Evolutionary conservation across 345 rosid genomes (phyloP).

Genomic region (Eucalyptus regnans): DNA sequence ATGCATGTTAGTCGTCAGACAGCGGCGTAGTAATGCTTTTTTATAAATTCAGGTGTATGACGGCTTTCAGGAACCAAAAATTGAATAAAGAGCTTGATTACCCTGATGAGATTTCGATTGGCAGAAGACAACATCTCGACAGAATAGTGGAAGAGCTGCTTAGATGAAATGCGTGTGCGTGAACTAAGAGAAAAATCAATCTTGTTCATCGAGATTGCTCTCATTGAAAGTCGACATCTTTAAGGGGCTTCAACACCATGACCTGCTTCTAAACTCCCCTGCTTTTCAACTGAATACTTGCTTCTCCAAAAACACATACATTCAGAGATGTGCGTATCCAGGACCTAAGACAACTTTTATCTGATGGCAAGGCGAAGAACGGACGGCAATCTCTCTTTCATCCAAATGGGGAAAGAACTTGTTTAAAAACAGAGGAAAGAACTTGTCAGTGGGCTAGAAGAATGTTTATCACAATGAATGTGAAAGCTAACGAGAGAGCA

Average conservation of each 20-base stretch:
- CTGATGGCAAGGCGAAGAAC: background rate
- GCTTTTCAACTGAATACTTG: background rate
- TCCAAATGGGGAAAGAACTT: background rate
- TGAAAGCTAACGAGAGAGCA: background rate
- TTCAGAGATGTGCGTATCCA: background rate
- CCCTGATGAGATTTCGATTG: background rate
- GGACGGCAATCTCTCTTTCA: background rate
- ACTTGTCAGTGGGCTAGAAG: background rate
- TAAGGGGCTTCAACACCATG: background rate
- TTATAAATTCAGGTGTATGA: background rate
- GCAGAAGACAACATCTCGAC: background rate
- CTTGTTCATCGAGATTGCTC: background rate
- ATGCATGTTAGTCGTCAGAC: background rate
- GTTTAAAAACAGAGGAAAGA: background rate
- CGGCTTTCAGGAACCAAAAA: background rate
- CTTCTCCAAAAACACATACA: background rate
- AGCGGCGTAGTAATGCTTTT: background rate
- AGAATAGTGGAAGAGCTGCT: background rate
- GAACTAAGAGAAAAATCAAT: background rate
- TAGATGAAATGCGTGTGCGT: background rate
- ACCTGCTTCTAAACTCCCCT: background rate
- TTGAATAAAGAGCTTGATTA: background rate
- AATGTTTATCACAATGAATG: background rate
- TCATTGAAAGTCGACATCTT: background rate
- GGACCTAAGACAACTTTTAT: background rate